Evolutionary conservation across 495 filamentous ascomycete genomes (phyloP), one percentile per base, ranked within the genome.

Genomic region (Penicillium verhagenii): DNA sequence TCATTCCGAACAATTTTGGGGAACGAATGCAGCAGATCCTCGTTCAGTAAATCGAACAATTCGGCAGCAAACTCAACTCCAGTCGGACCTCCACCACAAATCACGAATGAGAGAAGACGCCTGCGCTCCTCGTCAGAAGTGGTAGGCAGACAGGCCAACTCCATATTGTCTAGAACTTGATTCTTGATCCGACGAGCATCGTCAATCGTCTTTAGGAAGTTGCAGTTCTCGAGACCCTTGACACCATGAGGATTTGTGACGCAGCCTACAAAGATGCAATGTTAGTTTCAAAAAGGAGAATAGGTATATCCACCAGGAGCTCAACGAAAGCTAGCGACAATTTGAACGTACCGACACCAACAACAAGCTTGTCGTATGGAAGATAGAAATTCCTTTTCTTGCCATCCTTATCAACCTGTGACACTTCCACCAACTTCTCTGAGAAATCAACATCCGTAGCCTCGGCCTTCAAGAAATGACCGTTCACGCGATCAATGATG

Each of bases 21-120:
- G 71, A 96, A 99, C 53, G 86, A 82, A 43, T 80, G 75, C 38
- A 86, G 83, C 20, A 99, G 70, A 67, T 99, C 95, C 69, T 99
- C 95, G 63, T 99, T 99, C 26, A 99, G 78, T 67, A 99, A 80
- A 72, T 99, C 95, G 62, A 85, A 97, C 0, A 99, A 78, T 67
- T 99, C 95, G 2, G 95, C 94, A 2, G 95, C 95, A 64, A 99
- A 99, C 60, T 97, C 92, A 23, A 98, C 94, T 56, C 94, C 94
- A 4, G 95, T 99, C 31, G 95, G 95, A 2, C 95, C 95, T 58
- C 95, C 95, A 59, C 95, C 95, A 72, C 88, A 89, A 46, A 99
- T 73, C 42, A 97, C 95, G 63, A 99, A 99, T 0, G 93, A 97
- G 8, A 99, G 74, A 21, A 99, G 75, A 20, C 93, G 84, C 65